Conservation (phyloP, 768 basidiomycete genomes). For the Lactarius pseudohatsudake region DNA sequence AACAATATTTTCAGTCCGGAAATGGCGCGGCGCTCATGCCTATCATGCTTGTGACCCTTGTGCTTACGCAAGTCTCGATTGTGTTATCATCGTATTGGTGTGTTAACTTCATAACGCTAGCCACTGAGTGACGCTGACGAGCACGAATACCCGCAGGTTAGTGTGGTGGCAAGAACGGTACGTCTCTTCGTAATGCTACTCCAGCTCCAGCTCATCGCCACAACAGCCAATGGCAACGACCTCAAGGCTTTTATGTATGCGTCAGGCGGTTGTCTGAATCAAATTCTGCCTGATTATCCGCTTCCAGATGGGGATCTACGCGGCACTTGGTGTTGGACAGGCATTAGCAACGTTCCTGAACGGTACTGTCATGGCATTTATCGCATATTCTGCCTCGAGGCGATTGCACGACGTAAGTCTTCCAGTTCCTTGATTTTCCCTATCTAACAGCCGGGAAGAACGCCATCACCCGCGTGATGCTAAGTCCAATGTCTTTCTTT, state of each 20-base stretch:
- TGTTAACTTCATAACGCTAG: constrained; percentile 28
- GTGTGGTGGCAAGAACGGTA: constrained; percentile 82
- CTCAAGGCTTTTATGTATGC: constrained; percentile 69
- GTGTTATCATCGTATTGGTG: constrained; percentile 80
- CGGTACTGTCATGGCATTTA: constrained; percentile 60
- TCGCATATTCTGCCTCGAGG: constrained; percentile 79
- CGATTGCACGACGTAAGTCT: constrained; percentile 54
- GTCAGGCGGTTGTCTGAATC: constrained; percentile 29
- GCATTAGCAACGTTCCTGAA: constrained; percentile 67
- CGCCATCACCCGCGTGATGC: constrained; percentile 69
- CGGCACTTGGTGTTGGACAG: constrained; percentile 66
- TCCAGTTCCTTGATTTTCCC: neutral
- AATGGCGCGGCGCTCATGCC: constrained; percentile 67
- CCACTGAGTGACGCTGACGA: constrained; percentile 19
- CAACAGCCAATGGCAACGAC: constrained; percentile 52
- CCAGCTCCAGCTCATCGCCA: constrained; percentile 24
- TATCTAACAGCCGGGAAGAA: constrained; percentile 37
- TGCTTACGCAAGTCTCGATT: constrained; percentile 64
- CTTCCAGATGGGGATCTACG: constrained; percentile 78
- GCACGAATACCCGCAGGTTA: constrained; percentile 46
- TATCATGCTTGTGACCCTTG: constrained; percentile 56
- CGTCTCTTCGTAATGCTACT: constrained; percentile 28
- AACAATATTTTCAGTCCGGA: constrained; percentile 67
- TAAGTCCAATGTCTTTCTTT: constrained; percentile 88
- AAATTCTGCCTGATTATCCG: neutral